Conservation (phyloP, 2,329 filamentous ascomycete genomes). For the Camillea tinctor region DNA sequence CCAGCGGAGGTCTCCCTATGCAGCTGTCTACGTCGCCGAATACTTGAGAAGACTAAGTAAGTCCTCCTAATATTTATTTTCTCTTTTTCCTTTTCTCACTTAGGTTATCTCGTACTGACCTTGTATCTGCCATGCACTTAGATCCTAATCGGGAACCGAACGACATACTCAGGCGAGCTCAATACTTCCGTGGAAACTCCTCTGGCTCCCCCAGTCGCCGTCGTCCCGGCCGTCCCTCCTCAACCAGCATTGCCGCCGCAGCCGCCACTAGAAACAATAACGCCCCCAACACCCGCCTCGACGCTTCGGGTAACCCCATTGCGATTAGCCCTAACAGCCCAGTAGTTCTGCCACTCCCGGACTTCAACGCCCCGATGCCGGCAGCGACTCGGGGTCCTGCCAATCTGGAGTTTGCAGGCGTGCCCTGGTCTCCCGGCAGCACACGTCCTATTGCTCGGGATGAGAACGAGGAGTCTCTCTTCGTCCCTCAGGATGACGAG, state of each 20-base stretch:
- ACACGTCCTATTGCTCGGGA: no score
- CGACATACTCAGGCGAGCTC: background rate
- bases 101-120: background rate
- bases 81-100: background rate
- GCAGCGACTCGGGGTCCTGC: no score
- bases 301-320: background rate
- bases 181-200: no score
- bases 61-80: background rate
- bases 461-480: conserved; percentile 5
- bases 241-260: no score
- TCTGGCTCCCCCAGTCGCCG: no score
- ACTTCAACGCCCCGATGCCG: background rate
- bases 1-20: conserved; percentile 37
- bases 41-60: conserved; percentile 28
- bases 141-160: background rate
- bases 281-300: no score
- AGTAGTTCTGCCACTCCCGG: background rate
- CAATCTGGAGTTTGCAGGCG: no score
- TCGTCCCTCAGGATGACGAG: conserved; percentile 3
- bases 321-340: no score
- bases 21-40: conserved; percentile 34
- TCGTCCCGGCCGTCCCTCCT: no score
- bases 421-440: no score
- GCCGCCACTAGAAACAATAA: background rate
- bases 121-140: background rate